Evolutionary conservation across 148 eudicot species (phyloP), one percentile per base, ranked within the genome.

Genomic region (Rhododendron williamsianum): DNA sequence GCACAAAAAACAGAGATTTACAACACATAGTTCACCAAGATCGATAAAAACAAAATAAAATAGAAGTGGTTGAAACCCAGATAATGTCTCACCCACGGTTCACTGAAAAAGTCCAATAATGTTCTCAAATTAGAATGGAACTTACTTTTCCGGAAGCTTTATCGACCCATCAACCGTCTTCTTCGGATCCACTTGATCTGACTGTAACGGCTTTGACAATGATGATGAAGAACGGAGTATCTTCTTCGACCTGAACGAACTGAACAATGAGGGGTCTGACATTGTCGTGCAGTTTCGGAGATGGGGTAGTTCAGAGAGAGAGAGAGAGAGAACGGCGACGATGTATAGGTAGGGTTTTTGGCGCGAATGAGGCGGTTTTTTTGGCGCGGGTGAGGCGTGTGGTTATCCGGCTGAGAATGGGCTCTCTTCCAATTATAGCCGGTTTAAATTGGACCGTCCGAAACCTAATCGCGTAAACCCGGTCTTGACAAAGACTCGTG

Each of bases 131-230:
- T 30, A 2, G 63, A 18, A 35, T 56, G 19, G 13, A 21, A 46
- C 90, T 84, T 91, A 95, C 98, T 90, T 92, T 81, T 90, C 92
- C 9, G 98, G 95, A 19, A 95, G 86, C 83, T 63, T 67, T 12
- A 76, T 15, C 60, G 90, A 48, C 80, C 63, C 81, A 23, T 67
- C 83, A 15, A 83, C 78, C 84, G 58, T 81, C 82, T 83, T 88
- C 86, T 88, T 84, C 58, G 80, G 3, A 25, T 87, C 21, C 18
- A 60, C 19, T 58, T 65, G 78, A 49, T 84, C 87, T 43, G 91
- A 78, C 85, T 88, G 80, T 4, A 82, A 30, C 12, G 85, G 76
- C 63, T 82, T 87, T 46, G 87, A 56, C 3, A 79, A 60, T n/a
- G 91, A 82, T 4, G 82, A 72, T 35, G 91, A 81, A 18, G 49